Conservation (phyloP, 495 filamentous ascomycete genomes). For the Xylaria nigripes region DNA sequence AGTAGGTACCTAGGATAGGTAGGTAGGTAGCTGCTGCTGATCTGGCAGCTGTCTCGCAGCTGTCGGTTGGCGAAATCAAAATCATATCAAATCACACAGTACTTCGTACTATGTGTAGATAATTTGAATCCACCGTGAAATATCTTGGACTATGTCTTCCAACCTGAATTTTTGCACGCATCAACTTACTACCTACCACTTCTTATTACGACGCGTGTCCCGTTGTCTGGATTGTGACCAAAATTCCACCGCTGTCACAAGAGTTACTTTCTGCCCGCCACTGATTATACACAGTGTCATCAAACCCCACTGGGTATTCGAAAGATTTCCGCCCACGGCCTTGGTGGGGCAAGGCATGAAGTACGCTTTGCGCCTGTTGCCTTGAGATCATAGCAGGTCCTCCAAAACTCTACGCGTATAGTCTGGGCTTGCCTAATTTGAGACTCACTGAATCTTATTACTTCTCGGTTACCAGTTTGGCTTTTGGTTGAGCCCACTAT, state of each 20-base stretch:
- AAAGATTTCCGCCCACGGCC: constrained; percentile 4
- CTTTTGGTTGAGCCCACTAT: not conserved
- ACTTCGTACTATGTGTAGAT: no score
- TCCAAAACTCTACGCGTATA: not conserved
- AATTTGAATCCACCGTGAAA: no score
- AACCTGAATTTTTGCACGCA: not conserved
- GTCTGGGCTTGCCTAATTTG: not conserved
- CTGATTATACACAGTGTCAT: not conserved
- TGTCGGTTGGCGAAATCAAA: no score
- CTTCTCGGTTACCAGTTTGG: not conserved
- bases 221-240: not conserved
- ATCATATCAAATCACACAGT: no score
- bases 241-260: not conserved
- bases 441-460: not conserved
- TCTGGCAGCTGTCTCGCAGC: no score
- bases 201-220: not conserved
- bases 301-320: constrained; percentile 5
- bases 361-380: constrained; percentile 3
- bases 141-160: not conserved
- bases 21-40: no score
- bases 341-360: constrained; percentile 10
- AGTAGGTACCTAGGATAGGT: no score
- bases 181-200: not conserved
- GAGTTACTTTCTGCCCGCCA: not conserved
- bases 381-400: not conserved